These are phyloP conservation scores for Ceratocystis huliohia DNA, from an alignment of 2,329 filamentous ascomycete species.

Conservation along the genomic window DNA sequence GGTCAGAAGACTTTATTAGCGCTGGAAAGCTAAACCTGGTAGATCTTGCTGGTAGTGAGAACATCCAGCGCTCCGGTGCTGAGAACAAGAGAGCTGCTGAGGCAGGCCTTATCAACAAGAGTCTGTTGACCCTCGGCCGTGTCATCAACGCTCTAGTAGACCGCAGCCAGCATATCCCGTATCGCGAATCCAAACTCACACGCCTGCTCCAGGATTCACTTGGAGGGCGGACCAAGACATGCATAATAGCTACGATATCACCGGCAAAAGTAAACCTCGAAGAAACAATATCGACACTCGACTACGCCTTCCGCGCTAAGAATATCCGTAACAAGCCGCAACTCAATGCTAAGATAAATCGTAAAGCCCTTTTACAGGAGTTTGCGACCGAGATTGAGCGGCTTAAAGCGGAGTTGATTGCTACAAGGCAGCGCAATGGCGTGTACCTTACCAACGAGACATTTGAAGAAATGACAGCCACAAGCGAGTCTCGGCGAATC, in stretches of 20 bases:
- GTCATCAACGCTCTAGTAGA: slow-evolving; percentile 98
- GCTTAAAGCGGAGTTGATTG: slow-evolving; percentile 83
- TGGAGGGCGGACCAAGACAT: slow-evolving; percentile 90
- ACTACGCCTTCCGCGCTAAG: slow-evolving; percentile 95
- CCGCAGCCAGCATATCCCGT: slow-evolving; percentile 75
- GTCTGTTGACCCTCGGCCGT: slow-evolving; percentile 79
- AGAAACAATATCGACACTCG: slow-evolving; percentile 93
- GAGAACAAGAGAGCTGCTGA: slow-evolving; percentile 96
- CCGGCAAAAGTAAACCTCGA: slow-evolving; percentile 91
- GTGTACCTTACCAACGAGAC: slow-evolving; percentile 83
- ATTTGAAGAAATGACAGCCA: slow-evolving; percentile 80
- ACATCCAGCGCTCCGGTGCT: slow-evolving; percentile 90
- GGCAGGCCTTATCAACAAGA: slow-evolving; percentile 96
- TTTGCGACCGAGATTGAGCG: slow-evolving; percentile 90
- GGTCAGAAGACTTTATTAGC: slow-evolving; percentile 79
- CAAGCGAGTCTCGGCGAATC: slow-evolving; percentile 85
- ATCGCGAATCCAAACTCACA: slow-evolving; percentile 89
- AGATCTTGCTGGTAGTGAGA: slow-evolving; percentile 92
- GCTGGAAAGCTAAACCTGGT: slow-evolving; percentile 92
- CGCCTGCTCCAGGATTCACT: slow-evolving; percentile 90
- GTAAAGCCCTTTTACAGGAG: slow-evolving; percentile 81
- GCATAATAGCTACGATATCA: slow-evolving; percentile 94
- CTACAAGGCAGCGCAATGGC: slow-evolving; percentile 83
- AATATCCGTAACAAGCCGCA: slow-evolving; percentile 98
- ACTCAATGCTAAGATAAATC: slow-evolving; percentile 80